Conservation (phyloP, 2,329 filamentous ascomycete species). For the Fonsecaea pedrosoi region DNA sequence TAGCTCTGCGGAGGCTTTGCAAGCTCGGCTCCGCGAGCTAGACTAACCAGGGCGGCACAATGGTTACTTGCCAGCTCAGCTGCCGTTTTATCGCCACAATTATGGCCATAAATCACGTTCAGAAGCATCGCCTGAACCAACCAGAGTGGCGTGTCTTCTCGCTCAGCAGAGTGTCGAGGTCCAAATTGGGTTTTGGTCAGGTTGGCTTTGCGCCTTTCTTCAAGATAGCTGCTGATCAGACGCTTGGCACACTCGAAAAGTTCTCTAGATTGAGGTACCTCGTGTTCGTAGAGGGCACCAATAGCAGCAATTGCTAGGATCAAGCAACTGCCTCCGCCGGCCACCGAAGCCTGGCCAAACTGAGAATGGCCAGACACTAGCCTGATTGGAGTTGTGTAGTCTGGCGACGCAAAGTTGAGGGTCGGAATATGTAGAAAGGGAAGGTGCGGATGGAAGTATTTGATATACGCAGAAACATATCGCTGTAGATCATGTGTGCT, state of each 20-base stretch:
- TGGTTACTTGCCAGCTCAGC: conserved; percentile 93
- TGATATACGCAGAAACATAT: conserved; percentile 87
- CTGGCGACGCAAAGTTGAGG: conserved; percentile 82
- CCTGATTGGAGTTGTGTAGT: conserved; percentile 67
- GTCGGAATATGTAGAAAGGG: conserved; percentile 95
- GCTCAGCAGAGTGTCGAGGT: conserved; percentile 37
- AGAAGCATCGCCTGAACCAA: conserved; percentile 95
- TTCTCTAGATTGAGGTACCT: conserved; percentile 78
- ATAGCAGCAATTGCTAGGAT: conserved; percentile 88
- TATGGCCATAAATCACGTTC: conserved; percentile 94
- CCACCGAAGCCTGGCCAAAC: conserved; percentile 61
- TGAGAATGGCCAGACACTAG: conserved; percentile 60
- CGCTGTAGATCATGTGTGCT: conserved; percentile 85
- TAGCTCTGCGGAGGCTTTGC: conserved; percentile 54
- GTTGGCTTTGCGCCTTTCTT: conserved; percentile 86
- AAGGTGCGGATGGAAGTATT: conserved; percentile 90
- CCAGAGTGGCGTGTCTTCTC: conserved; percentile 79
- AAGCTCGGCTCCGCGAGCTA: conserved; percentile 87
- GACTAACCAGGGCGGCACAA: conserved; percentile 85
- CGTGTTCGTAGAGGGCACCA: conserved; percentile 85
- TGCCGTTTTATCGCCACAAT: conserved; percentile 87
- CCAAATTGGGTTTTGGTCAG: conserved; percentile 67
- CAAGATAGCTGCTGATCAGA: conserved; percentile 91
- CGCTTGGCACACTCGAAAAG: conserved; percentile 93
- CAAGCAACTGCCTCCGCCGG: conserved; percentile 83